Evolutionary conservation across 768 basidiomycete species (phyloP).

Genomic region (Mycena galericulata): DNA sequence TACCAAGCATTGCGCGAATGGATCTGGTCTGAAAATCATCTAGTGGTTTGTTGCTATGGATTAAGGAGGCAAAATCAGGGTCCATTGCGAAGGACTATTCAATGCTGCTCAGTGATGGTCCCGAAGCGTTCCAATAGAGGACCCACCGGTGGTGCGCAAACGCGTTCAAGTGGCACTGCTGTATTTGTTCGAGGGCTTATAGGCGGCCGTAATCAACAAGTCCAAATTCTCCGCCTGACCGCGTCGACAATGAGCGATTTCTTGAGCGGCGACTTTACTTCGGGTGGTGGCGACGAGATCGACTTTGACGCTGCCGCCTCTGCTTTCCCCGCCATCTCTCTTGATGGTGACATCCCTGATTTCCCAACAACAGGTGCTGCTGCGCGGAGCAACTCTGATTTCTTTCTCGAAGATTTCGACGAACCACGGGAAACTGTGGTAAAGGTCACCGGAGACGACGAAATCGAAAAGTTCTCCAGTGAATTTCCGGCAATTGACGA

Average conservation of each 20-base stretch:
- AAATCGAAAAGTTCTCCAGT: conserved; percentile 86
- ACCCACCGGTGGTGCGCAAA: no score
- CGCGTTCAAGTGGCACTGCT: no score
- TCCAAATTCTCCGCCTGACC: neutral
- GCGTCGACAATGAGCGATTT: conserved; percentile 43
- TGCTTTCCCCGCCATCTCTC: conserved; percentile 87
- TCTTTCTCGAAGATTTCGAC: conserved; percentile 78
- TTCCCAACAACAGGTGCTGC: conserved; percentile 49
- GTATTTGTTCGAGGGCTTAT: neutral
- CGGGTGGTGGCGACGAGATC: conserved; percentile 64
- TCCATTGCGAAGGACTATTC: no score
- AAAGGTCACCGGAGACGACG: conserved; percentile 87
- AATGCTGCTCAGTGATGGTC: no score
- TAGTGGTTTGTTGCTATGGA: no score
- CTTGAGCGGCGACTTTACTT: conserved; percentile 34
- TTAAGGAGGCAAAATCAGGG: no score
- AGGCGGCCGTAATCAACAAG: neutral
- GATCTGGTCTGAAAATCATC: no score
- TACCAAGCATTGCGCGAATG: no score
- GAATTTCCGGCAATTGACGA: conserved; percentile 87
- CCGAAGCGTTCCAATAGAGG: no score
- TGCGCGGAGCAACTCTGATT: conserved; percentile 54
- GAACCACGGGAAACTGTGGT: conserved; percentile 64
- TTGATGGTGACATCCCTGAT: conserved; percentile 76
- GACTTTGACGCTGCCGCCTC: conserved; percentile 87